These are phyloP conservation scores for Phaeomoniella chlamydospora DNA, from an alignment of 2,329 filamentous ascomycete species.

Conservation along the genomic window DNA sequence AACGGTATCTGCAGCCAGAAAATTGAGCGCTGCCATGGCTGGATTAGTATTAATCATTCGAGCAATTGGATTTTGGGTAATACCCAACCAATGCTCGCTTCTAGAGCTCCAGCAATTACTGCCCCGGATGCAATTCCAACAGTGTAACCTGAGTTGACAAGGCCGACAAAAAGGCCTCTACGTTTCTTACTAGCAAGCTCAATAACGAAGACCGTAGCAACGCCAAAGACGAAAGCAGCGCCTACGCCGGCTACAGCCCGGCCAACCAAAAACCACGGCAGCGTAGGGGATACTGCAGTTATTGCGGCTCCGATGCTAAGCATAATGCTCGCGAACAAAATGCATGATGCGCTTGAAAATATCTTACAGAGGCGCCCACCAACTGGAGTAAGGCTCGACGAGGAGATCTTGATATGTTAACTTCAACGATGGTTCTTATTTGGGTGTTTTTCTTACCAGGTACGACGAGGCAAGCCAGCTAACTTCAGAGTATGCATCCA, in stretches of 20 bases:
- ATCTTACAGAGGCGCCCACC: slow-evolving; percentile 59
- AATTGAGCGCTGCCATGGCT: slow-evolving; percentile 43
- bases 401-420: slow-evolving; percentile 35
- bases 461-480: slow-evolving; percentile 76
- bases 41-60: background rate
- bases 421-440: slow-evolving; percentile 1
- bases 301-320: slow-evolving; percentile 49
- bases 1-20: slow-evolving; percentile 61
- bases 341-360: slow-evolving; percentile 49
- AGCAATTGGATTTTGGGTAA: slow-evolving; percentile 12
- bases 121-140: slow-evolving; percentile 57
- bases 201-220: slow-evolving; percentile 62
- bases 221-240: slow-evolving; percentile 56
- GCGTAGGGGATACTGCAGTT: slow-evolving; percentile 45
- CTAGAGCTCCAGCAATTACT: slow-evolving; percentile 51
- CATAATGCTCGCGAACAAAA: slow-evolving; percentile 48
- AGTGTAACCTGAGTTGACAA: slow-evolving; percentile 61
- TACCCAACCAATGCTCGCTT: slow-evolving; percentile 56
- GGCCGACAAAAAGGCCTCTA: slow-evolving; percentile 58
- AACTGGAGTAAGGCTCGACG: slow-evolving; percentile 49
- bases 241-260: slow-evolving; percentile 55
- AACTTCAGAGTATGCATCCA: slow-evolving; percentile 57
- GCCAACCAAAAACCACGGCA: slow-evolving; percentile 53
- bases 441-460: slow-evolving; percentile 30
- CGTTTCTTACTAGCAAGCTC: slow-evolving; percentile 53